phyloP scores from a whole-genome alignment of 164 flowering plant genomes.

The Hamamelis virginiana region DNA sequence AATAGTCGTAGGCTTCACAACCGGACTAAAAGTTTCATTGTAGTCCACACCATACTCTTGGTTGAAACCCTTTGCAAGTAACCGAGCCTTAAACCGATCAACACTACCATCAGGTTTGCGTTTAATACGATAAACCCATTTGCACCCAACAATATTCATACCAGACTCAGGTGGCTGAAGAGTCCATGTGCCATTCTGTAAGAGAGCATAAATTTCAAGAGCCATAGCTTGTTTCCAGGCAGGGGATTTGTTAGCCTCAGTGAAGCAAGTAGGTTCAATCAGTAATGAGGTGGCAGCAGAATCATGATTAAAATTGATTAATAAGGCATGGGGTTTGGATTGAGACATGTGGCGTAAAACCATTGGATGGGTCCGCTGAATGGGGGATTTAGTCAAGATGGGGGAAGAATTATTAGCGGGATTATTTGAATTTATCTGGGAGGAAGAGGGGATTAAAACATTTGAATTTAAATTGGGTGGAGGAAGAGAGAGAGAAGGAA shows the following conservation, averaged over 20 bases:
- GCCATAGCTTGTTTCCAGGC: background rate
- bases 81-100: background rate
- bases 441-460: no score
- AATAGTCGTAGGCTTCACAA: background rate
- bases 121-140: constrained; percentile 1
- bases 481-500: no score
- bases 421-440: no score
- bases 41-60: background rate
- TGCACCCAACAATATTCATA: background rate
- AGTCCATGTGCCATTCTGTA: background rate
- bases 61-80: background rate
- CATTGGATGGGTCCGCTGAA: no score
- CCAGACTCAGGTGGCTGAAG: background rate
- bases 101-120: background rate
- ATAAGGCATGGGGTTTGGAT: no score
- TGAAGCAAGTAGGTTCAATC: background rate
- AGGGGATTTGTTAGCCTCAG: background rate
- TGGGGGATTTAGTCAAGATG: no score
- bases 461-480: no score
- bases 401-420: no score
- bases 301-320: no score
- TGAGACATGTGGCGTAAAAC: no score
- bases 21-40: background rate
- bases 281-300: no score
- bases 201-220: background rate